Percentiles rank a stretch among this genome's conserved stretches.
Conservation (phyloP, 371 early-diverging fungal genomes). For the Quaeritorhiza haematococci region DNA sequence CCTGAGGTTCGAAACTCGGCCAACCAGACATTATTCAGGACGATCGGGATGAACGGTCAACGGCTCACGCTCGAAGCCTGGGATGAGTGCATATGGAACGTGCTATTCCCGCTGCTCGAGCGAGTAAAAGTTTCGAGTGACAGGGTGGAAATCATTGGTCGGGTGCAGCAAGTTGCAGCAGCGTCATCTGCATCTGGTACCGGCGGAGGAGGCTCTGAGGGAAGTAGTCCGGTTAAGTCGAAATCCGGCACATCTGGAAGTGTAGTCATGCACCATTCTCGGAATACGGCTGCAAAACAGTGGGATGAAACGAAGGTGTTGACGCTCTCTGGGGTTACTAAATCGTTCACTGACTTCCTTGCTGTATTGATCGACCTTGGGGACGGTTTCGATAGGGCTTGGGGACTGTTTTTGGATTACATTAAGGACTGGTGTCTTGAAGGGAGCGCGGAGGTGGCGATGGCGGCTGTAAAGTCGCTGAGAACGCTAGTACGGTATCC, state of each 20-base stretch:
- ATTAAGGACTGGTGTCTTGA: conserved; percentile 65
- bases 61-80: conserved; percentile 66
- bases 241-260: not conserved
- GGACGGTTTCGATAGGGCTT: conserved; percentile 56
- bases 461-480: conserved; percentile 68
- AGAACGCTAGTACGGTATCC: conserved; percentile 56
- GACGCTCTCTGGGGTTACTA: conserved; percentile 70
- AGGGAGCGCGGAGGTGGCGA: conserved; percentile 70
- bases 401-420: conserved; percentile 66
- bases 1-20: conserved; percentile 93
- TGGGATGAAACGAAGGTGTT: conserved; percentile 95
- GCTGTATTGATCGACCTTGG: conserved; percentile 47
- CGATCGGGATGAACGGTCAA: conserved; percentile 79
- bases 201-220: conserved; percentile 33
- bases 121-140: conserved; percentile 53
- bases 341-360: conserved; percentile 66
- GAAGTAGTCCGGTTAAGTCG: conserved; percentile 1
- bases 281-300: conserved; percentile 75
- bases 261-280: conserved; percentile 57
- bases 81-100: conserved; percentile 82
- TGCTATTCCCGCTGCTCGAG: conserved; percentile 85
- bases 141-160: conserved; percentile 5
- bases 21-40: conserved; percentile 89
- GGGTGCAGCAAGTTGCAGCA: not conserved
- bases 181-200: not conserved